Base-by-base conservation (phyloP, 495 filamentous ascomycete species). In the Trichoderma erinaceum region DNA sequence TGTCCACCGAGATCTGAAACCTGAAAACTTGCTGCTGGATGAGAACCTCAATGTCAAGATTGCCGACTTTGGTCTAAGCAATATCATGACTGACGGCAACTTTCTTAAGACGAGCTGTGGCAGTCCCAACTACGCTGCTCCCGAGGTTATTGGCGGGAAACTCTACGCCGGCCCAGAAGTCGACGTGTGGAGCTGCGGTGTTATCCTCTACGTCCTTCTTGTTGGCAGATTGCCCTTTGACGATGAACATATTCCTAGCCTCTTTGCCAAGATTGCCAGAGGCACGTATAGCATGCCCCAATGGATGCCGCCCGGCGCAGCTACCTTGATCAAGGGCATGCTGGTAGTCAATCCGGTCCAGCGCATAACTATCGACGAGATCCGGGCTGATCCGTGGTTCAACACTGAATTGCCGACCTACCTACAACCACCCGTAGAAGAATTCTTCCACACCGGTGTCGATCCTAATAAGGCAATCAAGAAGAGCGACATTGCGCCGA, bases 31-130 rank as follows among this genome's bases (percentile, higher is more conserved):
- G 32, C 84, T 99, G 58, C 87, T 99, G 70, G 95, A 99, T 78
- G 89, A 92, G 69, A 84, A 93, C 64, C 89, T 97, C 73, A 97
- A 97, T 74, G 95, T 99, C 73, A 99, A 99, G 82, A 98, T 99
- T 77, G 95, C 95, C 66, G 95, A 99, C 80, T 99, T 99, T 72
- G 95, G 95, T 66, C 81, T 99, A 66, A 97, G 94, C 80, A 99
- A 99, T 74, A 98, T 99, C 78, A 98, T 99, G 94, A 97, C 95
- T 11, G 95, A 99, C 73, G 95, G 95, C 11, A 99, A 98, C 74
- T 99, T 99, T 77, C 86, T 99, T 72, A 97, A 97, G 80, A 99
- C 95, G 0, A 97, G 93, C 79, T 99, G 95, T 76, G 95, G 95
- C 66, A 97, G 93, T 71, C 95, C 95, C 21, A 99, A 99, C 77